Percentiles rank a stretch among this genome's conserved stretches.
Conservation (phyloP, 495 filamentous ascomycete genomes). For the Neurospora sp. region DNA sequence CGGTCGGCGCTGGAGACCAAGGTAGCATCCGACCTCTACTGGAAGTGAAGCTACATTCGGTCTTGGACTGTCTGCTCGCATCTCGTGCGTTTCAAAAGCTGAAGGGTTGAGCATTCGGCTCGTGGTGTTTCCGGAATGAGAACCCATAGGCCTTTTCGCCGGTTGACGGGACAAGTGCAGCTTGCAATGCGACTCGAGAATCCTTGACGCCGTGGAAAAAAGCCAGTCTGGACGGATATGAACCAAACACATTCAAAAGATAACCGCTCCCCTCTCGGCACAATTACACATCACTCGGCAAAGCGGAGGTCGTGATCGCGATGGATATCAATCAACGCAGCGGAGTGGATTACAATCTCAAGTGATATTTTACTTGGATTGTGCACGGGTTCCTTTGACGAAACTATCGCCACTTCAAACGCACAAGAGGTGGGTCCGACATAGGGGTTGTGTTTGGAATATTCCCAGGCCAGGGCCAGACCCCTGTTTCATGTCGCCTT, state of each 20-base stretch:
- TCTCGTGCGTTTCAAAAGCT: background rate
- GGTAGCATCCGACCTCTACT: conserved; percentile 46
- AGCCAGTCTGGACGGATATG: background rate
- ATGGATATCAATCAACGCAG: background rate
- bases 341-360: background rate
- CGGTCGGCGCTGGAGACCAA: conserved; percentile 54
- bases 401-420: conserved; percentile 17
- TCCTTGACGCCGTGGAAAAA: background rate
- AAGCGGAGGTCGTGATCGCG: background rate
- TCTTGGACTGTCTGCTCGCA: background rate
- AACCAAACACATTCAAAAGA: background rate
- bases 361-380: background rate
- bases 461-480: conserved; percentile 19
- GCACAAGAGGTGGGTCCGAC: conserved; percentile 3
- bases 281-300: background rate
- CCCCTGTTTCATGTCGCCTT: conserved; percentile 29
- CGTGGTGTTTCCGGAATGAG: background rate
- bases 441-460: conserved; percentile 25
- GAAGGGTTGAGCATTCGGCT: background rate
- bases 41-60: conserved; percentile 38
- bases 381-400: conserved; percentile 7
- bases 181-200: background rate
- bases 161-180: background rate
- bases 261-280: background rate
- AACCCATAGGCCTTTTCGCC: background rate